These are phyloP conservation scores for Haplosporangium sp. DNA, from an alignment of 371 early-diverging fungal genomes.

Conservation along the genomic window DNA sequence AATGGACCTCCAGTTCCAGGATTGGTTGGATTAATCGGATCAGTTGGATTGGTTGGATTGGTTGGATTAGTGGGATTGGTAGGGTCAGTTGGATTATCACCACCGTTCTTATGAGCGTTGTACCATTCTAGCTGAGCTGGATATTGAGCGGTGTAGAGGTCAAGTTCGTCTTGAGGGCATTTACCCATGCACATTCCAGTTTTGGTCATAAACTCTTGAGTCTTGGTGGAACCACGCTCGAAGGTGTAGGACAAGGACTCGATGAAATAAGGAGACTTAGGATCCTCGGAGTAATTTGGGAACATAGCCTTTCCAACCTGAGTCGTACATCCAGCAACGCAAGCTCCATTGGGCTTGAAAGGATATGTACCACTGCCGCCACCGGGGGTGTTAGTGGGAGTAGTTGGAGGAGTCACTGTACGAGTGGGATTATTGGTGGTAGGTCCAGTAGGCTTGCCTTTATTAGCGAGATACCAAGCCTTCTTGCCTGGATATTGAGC, in stretches of 20 bases:
- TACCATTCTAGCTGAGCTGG: slow-evolving; percentile 43
- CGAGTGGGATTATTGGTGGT: slow-evolving; percentile 1
- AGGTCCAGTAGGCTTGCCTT: slow-evolving; percentile 18
- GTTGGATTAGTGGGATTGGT: background rate
- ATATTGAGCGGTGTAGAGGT: slow-evolving; percentile 30
- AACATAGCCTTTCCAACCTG: slow-evolving; percentile 46
- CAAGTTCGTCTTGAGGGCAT: slow-evolving; percentile 44
- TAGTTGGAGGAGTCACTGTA: background rate
- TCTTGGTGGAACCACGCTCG: slow-evolving; percentile 46
- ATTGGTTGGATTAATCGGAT: background rate
- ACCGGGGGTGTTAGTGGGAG: slow-evolving; percentile 1
- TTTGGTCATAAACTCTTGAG: slow-evolving; percentile 53
- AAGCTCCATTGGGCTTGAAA: slow-evolving; percentile 35
- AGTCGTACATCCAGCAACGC: slow-evolving; percentile 20
- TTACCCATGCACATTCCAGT: slow-evolving; percentile 55
- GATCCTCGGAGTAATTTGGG: slow-evolving; percentile 48
- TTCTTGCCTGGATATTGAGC: slow-evolving; percentile 10
- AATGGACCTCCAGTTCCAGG: background rate
- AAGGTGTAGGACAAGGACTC: slow-evolving; percentile 47
- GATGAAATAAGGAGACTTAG: slow-evolving; percentile 65
- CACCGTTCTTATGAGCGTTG: background rate
- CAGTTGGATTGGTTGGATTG: background rate
- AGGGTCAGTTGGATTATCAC: background rate
- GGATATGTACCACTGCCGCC: slow-evolving; percentile 10
- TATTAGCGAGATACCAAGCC: slow-evolving; percentile 56